Percentiles rank a stretch among this genome's conserved stretches.
phyloP scores from a whole-genome alignment of 2,329 filamentous ascomycete species.

The Blastomyces parvus region DNA sequence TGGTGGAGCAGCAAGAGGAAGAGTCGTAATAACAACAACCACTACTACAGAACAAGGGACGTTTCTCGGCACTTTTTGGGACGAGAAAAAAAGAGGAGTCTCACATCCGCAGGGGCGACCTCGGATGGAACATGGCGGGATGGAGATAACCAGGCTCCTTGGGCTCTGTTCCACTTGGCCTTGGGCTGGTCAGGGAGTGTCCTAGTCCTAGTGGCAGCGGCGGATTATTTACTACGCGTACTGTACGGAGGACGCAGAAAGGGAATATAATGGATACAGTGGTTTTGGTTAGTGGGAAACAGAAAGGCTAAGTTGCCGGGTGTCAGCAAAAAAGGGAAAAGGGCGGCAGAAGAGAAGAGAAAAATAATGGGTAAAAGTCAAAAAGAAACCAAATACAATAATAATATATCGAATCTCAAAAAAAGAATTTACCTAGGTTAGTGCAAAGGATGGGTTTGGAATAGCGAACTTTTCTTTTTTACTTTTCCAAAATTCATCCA shows the following conservation, averaged over 20 bases:
- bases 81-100: not conserved
- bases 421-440: no score
- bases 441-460: not conserved
- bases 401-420: no score
- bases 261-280: no score
- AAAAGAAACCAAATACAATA: no score
- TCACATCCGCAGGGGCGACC: constrained; percentile 5
- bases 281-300: no score
- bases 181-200: not conserved
- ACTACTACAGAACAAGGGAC: constrained; percentile 1
- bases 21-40: constrained; percentile 13
- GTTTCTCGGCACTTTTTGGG: constrained; percentile 2
- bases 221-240: constrained; percentile 25
- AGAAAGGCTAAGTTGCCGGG: no score
- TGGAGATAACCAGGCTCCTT: constrained; percentile 6
- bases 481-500: not conserved
- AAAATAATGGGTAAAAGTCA: no score
- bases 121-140: constrained; percentile 12
- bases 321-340: no score
- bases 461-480: not conserved
- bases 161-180: not conserved
- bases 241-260: no score
- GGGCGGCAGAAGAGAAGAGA: no score
- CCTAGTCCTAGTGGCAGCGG: constrained; percentile 7
- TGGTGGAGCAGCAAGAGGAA: constrained; percentile 26